These are phyloP conservation scores for Umbellularia californica DNA, from an alignment of 164 flowering plant species.

Conservation along the genomic window DNA sequence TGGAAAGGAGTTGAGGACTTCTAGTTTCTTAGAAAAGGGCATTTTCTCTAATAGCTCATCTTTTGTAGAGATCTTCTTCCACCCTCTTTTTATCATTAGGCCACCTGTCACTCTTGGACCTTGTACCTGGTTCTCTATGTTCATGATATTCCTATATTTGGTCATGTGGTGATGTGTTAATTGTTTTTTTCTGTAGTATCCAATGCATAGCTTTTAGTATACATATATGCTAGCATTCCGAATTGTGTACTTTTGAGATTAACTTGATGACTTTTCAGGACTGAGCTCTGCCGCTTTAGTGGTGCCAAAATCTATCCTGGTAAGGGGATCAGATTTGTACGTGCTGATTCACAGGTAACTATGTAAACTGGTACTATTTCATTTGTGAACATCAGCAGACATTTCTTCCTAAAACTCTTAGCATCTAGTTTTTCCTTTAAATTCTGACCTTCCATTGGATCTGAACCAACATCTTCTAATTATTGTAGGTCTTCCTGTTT, in stretches of 20 bases:
- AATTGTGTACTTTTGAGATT: neutral
- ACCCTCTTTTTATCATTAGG: too few species aligned
- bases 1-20: too few species aligned
- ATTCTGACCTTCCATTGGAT: neutral
- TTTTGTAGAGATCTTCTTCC: too few species aligned
- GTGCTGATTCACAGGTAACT: conserved; percentile 42
- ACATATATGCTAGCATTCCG: neutral
- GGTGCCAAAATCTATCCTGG: conserved; percentile 54
- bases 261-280: conserved; percentile 24
- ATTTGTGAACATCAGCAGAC: neutral
- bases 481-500: conserved; percentile 43
- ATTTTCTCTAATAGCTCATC: too few species aligned
- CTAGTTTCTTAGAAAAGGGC: too few species aligned
- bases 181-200: neutral
- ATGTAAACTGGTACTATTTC: neutral
- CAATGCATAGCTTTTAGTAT: neutral
- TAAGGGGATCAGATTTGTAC: conserved; percentile 42
- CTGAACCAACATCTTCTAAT: neutral
- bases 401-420: neutral
- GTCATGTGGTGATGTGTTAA: neutral
- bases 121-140: too few species aligned
- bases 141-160: too few species aligned
- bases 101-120: too few species aligned
- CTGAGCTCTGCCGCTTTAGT: conserved; percentile 52
- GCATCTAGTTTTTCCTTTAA: neutral